phyloP scores from a whole-genome alignment of 164 flowering plant genomes.

The Echeveria elegans region DNA sequence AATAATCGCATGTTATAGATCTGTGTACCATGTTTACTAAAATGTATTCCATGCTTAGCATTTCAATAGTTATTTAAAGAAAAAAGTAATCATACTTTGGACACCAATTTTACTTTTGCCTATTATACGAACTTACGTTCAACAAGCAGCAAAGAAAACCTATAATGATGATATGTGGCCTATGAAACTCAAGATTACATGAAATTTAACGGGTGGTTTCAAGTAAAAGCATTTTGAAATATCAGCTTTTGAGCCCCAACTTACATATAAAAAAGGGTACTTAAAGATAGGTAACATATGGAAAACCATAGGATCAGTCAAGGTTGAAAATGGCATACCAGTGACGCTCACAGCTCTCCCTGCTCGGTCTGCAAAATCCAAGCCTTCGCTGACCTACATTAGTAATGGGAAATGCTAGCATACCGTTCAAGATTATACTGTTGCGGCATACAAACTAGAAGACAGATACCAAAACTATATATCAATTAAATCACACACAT shows the following conservation, averaged over 20 bases:
- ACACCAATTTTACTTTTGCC: no score
- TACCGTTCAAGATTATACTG: neutral
- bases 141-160: no score
- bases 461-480: no score
- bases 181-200: neutral
- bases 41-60: no score
- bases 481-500: no score
- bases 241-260: neutral
- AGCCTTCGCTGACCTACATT: constrained; percentile 88
- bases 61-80: no score
- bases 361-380: constrained; percentile 95
- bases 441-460: neutral
- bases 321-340: constrained; percentile 85
- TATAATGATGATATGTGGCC: no score
- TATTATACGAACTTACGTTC: no score
- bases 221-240: neutral
- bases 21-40: no score
- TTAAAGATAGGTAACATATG: neutral
- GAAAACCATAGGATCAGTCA: constrained; percentile 83
- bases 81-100: no score
- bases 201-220: no score
- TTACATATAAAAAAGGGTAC: neutral
- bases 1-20: neutral
- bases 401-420: constrained; percentile 3
- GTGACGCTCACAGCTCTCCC: constrained; percentile 91